phyloP scores from a whole-genome alignment of 2,329 filamentous ascomycete species.

The Xylaria polymorpha region DNA sequence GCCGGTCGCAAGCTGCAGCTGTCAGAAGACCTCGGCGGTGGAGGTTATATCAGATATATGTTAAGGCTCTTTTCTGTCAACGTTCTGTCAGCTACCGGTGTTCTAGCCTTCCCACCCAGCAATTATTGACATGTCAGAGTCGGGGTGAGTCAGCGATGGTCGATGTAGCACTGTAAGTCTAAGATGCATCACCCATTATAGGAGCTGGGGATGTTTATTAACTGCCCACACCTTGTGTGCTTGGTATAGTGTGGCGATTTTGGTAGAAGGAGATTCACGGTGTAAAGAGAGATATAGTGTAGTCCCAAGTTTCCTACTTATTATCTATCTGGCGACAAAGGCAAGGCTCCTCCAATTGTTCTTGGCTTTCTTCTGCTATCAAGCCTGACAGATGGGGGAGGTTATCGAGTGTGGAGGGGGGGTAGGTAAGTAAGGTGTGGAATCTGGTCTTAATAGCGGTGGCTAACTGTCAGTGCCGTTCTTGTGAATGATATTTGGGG shows the following conservation, averaged over 20 bases:
- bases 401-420: neutral
- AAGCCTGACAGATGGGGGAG: neutral
- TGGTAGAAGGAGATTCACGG: neutral
- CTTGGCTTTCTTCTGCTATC: slow-evolving; percentile 9
- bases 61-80: slow-evolving; percentile 22
- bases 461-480: slow-evolving; percentile 18
- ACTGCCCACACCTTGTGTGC: neutral
- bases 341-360: slow-evolving; percentile 1
- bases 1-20: slow-evolving; percentile 22
- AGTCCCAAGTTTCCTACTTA: neutral
- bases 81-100: slow-evolving; percentile 6
- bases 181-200: neutral
- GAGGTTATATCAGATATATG: slow-evolving; percentile 30
- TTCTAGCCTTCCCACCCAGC: slow-evolving; percentile 22
- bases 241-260: neutral
- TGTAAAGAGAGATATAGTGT: neutral
- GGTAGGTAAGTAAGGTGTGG: slow-evolving; percentile 14
- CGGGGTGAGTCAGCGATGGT: slow-evolving; percentile 7
- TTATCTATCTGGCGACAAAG: neutral
- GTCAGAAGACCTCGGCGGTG: slow-evolving; percentile 33
- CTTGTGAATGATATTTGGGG: slow-evolving; percentile 12
- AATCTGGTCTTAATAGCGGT: slow-evolving; percentile 11
- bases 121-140: neutral
- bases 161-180: neutral
- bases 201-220: neutral